Conservation (phyloP, 2,329 filamentous ascomycete species). For the Penicillium sp. region DNA sequence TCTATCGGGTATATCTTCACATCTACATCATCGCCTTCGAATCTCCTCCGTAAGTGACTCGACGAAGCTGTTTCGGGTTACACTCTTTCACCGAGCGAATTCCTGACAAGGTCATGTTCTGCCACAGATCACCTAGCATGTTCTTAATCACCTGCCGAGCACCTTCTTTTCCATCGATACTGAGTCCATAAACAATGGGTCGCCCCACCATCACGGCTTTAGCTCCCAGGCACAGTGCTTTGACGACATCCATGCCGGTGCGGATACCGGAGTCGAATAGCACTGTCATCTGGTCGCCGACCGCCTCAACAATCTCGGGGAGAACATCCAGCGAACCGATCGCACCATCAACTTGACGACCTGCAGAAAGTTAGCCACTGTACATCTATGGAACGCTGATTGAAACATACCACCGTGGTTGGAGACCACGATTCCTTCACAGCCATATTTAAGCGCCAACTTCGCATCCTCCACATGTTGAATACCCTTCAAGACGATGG, state of each 20-base stretch:
- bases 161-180: constrained; percentile 56
- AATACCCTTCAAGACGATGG: constrained; percentile 64
- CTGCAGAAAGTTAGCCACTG: constrained; percentile 14
- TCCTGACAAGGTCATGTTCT: constrained; percentile 49
- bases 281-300: constrained; percentile 49
- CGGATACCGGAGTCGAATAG: constrained; percentile 56
- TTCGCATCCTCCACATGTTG: constrained; percentile 53
- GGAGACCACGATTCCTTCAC: constrained; percentile 53
- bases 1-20: background rate
- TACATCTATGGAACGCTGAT: background rate
- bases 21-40: constrained; percentile 34
- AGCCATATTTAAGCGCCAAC: constrained; percentile 46
- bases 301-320: constrained; percentile 62
- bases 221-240: constrained; percentile 57
- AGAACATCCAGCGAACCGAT: constrained; percentile 56
- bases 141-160: constrained; percentile 55
- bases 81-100: background rate
- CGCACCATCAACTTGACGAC: constrained; percentile 53
- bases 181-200: constrained; percentile 61
- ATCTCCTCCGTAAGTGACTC: background rate
- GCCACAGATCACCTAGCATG: constrained; percentile 56
- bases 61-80: background rate
- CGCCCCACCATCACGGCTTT: constrained; percentile 60
- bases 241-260: constrained; percentile 52
- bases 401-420: constrained; percentile 51